phyloP scores from a whole-genome alignment of 148 eudicot genomes.

The Rheum nobile region DNA sequence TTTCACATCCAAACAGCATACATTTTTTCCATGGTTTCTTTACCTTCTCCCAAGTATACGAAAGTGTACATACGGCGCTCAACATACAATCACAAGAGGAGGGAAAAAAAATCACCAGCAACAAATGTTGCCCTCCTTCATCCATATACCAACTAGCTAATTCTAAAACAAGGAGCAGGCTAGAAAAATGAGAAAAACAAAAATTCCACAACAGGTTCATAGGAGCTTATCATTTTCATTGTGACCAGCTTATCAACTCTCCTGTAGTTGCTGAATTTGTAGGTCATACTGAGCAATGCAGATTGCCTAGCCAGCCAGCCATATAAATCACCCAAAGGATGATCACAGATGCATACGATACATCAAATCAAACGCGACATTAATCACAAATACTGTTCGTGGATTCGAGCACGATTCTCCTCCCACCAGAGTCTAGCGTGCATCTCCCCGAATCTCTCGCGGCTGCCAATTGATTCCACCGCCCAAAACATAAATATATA shows the following conservation, averaged over 20 bases:
- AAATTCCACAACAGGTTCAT: background rate
- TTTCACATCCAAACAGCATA: too few species aligned
- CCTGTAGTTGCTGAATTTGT: background rate
- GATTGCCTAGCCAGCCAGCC: background rate
- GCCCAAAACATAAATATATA: too few species aligned
- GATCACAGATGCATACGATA: background rate
- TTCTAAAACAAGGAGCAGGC: background rate
- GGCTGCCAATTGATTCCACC: constrained; percentile 34
- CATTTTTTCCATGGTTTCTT: too few species aligned
- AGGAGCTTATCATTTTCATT: background rate
- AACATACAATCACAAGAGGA: background rate
- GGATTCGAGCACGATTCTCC: constrained; percentile 85
- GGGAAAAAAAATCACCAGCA: background rate
- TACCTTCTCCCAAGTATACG: background rate
- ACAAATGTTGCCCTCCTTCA: background rate
- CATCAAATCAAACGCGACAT: background rate
- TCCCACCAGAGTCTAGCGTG: constrained; percentile 98
- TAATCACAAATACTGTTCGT: constrained; percentile 69
- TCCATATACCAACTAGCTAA: background rate
- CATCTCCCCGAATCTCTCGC: constrained; percentile 86
- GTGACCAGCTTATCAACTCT: background rate
- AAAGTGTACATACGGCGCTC: background rate
- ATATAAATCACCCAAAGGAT: background rate
- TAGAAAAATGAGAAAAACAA: background rate
- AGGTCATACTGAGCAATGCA: too few species aligned